Conservation (phyloP, 441 rosid genomes). For the Corymbia citriodora region DNA sequence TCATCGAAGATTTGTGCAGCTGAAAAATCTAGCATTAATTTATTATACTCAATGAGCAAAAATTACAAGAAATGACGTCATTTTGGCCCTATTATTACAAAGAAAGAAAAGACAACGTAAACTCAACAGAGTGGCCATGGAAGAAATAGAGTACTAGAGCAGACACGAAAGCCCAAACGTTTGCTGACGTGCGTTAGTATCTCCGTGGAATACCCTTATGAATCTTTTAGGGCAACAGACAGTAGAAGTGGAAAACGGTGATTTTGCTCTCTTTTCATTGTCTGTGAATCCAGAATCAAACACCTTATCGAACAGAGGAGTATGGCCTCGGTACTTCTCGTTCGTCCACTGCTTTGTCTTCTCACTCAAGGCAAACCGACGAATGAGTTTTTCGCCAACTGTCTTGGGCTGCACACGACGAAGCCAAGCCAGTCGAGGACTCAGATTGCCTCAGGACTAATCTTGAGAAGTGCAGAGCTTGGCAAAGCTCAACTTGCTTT, state of each 20-base stretch:
- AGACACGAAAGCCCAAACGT: neutral
- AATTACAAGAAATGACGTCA: neutral
- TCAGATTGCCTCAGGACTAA: neutral
- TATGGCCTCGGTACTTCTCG: neutral
- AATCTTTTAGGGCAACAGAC: neutral
- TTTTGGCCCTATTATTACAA: neutral
- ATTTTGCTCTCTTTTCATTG: neutral
- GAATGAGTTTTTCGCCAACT: neutral
- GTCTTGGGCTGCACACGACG: neutral
- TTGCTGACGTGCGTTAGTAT: neutral
- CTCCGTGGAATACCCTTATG: neutral
- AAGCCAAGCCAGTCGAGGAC: neutral
- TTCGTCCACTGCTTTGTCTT: neutral
- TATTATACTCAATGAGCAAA: too few relatives aligned
- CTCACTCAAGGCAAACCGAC: neutral
- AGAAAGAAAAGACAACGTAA: neutral
- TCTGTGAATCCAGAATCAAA: neutral
- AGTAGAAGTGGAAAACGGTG: neutral
- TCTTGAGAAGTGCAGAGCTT: neutral
- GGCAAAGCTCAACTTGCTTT: neutral
- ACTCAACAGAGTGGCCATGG: neutral
- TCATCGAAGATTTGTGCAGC: neutral
- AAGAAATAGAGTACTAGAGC: too few relatives aligned
- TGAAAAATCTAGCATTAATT: neutral
- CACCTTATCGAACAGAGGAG: neutral